A percentile compares a stretch with the other conserved stretches of the same genome.
phyloP scores from a whole-genome alignment of 805 yeast genomes.

The Candida koratica region DNA sequence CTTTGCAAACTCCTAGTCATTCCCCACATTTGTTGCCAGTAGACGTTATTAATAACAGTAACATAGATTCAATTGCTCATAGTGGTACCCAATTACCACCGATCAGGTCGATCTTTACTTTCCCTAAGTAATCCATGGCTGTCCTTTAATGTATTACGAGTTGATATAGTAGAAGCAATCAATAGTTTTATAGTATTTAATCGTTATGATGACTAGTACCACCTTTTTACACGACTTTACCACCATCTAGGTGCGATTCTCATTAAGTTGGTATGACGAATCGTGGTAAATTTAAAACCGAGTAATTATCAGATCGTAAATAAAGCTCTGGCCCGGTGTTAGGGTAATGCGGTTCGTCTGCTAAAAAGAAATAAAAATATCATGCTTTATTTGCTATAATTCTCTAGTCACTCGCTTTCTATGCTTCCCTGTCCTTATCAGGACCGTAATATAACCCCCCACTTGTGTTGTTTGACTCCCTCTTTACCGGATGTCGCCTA shows the following conservation, averaged over 20 bases:
- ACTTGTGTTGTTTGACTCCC: background rate
- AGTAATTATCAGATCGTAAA: conserved; percentile 2
- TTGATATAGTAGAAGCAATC: too few relatives aligned
- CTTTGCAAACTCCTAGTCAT: conserved; percentile 47
- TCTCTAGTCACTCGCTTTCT: too few relatives aligned
- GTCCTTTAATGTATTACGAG: too few relatives aligned
- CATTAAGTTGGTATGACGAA: too few relatives aligned
- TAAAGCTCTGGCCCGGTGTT: conserved; percentile 4
- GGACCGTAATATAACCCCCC: background rate
- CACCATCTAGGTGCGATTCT: too few relatives aligned
- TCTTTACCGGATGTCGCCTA: too few relatives aligned
- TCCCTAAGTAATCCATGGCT: too few relatives aligned
- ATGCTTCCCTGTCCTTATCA: too few relatives aligned
- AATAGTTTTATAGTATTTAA: too few relatives aligned
- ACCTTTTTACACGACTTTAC: too few relatives aligned
- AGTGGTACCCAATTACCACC: conserved; percentile 42
- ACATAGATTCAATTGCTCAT: conserved; percentile 30
- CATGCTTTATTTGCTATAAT: too few relatives aligned
- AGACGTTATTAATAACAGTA: conserved; percentile 9
- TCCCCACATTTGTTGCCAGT: conserved; percentile 42
- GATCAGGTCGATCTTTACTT: conserved; percentile 35
- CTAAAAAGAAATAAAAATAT: conserved; percentile 7
- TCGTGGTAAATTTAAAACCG: conserved; percentile 2
- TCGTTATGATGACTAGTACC: too few relatives aligned
- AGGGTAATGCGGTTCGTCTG: conserved; percentile 1